Base-by-base conservation (phyloP, 306 rosid species). In the Trichosanthes cucumerina region DNA sequence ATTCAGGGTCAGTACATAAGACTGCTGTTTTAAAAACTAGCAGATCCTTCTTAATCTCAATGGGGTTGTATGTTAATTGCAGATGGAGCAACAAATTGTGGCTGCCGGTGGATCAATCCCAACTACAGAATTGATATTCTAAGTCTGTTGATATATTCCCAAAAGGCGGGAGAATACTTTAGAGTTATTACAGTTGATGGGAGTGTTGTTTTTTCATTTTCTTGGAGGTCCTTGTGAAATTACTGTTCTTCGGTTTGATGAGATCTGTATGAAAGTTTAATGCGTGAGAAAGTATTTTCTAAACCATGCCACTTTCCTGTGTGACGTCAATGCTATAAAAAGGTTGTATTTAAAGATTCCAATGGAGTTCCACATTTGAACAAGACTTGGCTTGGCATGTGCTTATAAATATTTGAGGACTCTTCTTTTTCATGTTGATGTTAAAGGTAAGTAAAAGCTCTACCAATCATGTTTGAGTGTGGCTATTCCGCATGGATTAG, bases 21-120 rank as follows among this genome's bases (percentile, higher is more conserved):
- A 50, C 60, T 23, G 4, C 36, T 24, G 53, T 31, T 28, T 9
- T 4, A 9, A 49, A 34, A 50, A 50, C 43, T 15, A 50, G 44
- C 26, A 18, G 1, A 16, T 34, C 60, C 44, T 74, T 36, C 57
- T 28, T 74, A 50, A 74, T 50, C 26, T 74, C 60, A 4, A 46
- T 0, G 8, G 44, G 9, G 3, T 73, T 16, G 49, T 9, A 31
- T 19, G 62, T 63, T 60, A 44, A 49, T 81, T 95, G 88, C 92
- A 96, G 99, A 87, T 92, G 78, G 99, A 96, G 90, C 97, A 89
- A 78, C 98, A 92, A 83, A 92, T 96, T 80, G 84, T 90, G 80
- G 91, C 91, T 69, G 99, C 97, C 68, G 99, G 99, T 54, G 99
- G 99, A 75, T 87, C 97, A 79, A 88, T 96, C 79, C 98, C 97